Base-by-base conservation (phyloP, 768 basidiomycete genomes). In the Naematelia aurantialba region DNA sequence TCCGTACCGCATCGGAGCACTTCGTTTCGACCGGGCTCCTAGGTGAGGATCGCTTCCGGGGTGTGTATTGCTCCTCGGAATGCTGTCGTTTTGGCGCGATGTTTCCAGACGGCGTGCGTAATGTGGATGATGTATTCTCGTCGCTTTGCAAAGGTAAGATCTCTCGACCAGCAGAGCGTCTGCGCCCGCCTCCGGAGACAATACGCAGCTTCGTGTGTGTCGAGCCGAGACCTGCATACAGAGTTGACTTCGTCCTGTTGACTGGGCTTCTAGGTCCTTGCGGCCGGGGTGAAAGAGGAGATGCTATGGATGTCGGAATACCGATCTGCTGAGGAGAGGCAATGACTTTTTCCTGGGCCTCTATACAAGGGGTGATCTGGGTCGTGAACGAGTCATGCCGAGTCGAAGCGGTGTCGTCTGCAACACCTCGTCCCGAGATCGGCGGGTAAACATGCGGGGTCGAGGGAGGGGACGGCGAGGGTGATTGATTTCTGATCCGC, bases 31-130 rank as follows among this genome's bases (percentile, higher is more conserved):
- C 45, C 1, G 68, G 68, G 46, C 61, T 61, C 31, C 68, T 55
- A 3, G 70, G 46, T 5, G 61, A 64, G 2, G 72, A 74, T 27
- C 72, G 55, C 54, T 77, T 77, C 1, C 74, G 64, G 17, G 76
- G 72, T 2, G 63, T 56, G 14, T 75, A 51, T n/a, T 70, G 66
- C 42, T 77, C 76, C 27, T 58, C 56, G 4, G 76, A 77, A 24
- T 69, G 72, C 42, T 70, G 69, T 22, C 76, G 62, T 39, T 77
- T 77, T 1, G 60, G 14, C 0, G 59, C 14, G 19, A 59, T 12
- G 27, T 51, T 34, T 2, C 31, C 34, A 2, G 57, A 47, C 2
- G 67, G 61, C 13, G 62, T 60, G 1, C 27, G 47, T 8, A 51
- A 52, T 11, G 63, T 14, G 12, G 25, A 13, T 5, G 30, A n/a